Conservation (phyloP, 345 rosid genomes). For the Salix suchowensis region DNA sequence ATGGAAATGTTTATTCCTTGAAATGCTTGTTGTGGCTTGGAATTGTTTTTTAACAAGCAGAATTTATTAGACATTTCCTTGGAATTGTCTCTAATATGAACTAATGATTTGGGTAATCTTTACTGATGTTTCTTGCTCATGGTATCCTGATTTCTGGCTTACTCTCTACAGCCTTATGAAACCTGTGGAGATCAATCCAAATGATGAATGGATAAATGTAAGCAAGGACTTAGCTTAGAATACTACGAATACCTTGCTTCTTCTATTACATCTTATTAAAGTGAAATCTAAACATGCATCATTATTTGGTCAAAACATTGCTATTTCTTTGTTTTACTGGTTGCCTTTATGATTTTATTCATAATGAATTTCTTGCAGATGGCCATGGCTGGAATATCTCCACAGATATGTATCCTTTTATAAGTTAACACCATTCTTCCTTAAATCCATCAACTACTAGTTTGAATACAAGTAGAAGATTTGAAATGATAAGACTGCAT, state of each 20-base stretch:
- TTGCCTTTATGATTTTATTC: slow-evolving; percentile 8
- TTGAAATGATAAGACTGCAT: not conserved
- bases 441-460: not conserved
- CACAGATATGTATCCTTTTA: slow-evolving; percentile 80
- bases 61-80: not conserved
- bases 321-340: slow-evolving; percentile 3
- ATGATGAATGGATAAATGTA: slow-evolving; percentile 96
- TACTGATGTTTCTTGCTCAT: not conserved
- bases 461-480: not conserved
- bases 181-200: slow-evolving; percentile 86
- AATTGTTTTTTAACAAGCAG: no score
- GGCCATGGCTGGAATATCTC: slow-evolving; percentile 93
- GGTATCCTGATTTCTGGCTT: slow-evolving; percentile 7
- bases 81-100: not conserved
- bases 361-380: slow-evolving; percentile 44
- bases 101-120: not conserved
- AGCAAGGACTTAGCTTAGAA: slow-evolving; percentile 25
- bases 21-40: not conserved
- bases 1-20: not conserved
- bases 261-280: not conserved
- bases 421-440: not conserved
- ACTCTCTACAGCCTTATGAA: slow-evolving; percentile 63
- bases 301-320: not conserved
- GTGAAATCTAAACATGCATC: not conserved
- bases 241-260: slow-evolving; percentile 8